Percentiles rank a stretch among this genome's conserved stretches.
Conservation (phyloP, 2,329 filamentous ascomycete genomes). For the Phialocephala sp. region DNA sequence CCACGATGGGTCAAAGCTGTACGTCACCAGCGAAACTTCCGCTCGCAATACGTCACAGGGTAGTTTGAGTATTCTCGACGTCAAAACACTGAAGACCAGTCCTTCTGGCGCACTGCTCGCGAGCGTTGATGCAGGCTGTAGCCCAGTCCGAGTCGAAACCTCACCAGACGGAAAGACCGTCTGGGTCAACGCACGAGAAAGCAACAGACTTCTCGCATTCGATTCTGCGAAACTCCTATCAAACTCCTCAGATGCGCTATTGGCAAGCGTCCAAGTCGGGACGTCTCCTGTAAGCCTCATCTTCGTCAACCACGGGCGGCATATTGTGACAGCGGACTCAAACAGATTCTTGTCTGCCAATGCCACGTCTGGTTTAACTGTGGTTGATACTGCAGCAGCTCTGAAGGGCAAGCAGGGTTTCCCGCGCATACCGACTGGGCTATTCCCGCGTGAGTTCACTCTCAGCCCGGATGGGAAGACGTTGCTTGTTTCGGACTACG, state of each 20-base stretch:
- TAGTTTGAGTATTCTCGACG: background rate
- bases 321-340: constrained; percentile 19
- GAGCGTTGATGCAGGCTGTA: constrained; percentile 14
- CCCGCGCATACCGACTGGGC: constrained; percentile 13
- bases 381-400: constrained; percentile 12
- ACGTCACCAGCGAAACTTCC: constrained; percentile 12
- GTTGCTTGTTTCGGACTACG: constrained; percentile 14
- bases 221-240: constrained; percentile 8
- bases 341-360: constrained; percentile 12
- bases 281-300: constrained; percentile 15
- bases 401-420: constrained; percentile 13
- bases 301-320: constrained; percentile 9
- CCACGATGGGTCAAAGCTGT: constrained; percentile 10
- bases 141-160: constrained; percentile 8
- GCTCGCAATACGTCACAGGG: background rate
- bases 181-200: constrained; percentile 17
- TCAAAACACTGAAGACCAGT: constrained; percentile 3
- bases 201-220: constrained; percentile 19
- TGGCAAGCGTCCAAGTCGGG: constrained; percentile 17
- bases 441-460: constrained; percentile 14
- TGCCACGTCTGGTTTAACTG: constrained; percentile 9
- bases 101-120: constrained; percentile 10
- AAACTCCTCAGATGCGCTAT: background rate
- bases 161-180: constrained; percentile 13
- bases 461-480: constrained; percentile 14